Conservation (phyloP, 169 alveolate species). For the Eimeria praecox region DNA sequence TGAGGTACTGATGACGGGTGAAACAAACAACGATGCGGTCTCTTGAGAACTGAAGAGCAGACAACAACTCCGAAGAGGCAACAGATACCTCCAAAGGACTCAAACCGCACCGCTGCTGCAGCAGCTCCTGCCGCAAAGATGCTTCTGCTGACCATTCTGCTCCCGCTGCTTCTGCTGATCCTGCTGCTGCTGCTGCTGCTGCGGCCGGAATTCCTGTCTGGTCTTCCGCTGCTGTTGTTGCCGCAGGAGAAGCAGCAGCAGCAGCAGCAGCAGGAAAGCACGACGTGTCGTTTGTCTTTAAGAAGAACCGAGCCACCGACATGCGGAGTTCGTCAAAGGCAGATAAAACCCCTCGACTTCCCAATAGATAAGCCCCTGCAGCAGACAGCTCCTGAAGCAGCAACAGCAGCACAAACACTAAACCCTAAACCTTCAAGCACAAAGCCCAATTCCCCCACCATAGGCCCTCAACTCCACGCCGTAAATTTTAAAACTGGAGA, state of each 20-base stretch:
- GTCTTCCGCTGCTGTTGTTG: conserved; percentile 34
- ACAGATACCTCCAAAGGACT: conserved; percentile 8
- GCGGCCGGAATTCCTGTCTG: neutral
- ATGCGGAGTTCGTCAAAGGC: conserved; percentile 75
- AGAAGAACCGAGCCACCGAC: conserved; percentile 71
- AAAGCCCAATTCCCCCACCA: neutral
- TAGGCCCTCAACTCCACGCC: neutral
- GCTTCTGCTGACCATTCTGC: neutral
- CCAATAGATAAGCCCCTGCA: conserved; percentile 64
- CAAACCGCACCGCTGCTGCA: conserved; percentile 63
- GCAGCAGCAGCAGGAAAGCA: neutral
- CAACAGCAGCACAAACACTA: neutral
- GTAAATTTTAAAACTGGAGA: neutral
- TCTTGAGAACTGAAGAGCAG: neutral
- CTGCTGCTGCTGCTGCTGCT: neutral
- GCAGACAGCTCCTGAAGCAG: conserved; percentile 55
- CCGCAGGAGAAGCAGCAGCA: conserved; percentile 12
- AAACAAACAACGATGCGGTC: neutral
- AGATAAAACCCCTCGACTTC: conserved; percentile 71
- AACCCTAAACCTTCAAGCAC: neutral
- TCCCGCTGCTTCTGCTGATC: conserved; percentile 3
- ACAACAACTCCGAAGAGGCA: neutral
- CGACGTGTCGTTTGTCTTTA: conserved; percentile 49
- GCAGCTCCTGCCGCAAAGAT: conserved; percentile 50
- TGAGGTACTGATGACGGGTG: conserved; percentile 20